These are phyloP conservation scores for Colletotrichum ledebouriae DNA, from an alignment of 2,329 filamentous ascomycete genomes.

Conservation along the genomic window DNA sequence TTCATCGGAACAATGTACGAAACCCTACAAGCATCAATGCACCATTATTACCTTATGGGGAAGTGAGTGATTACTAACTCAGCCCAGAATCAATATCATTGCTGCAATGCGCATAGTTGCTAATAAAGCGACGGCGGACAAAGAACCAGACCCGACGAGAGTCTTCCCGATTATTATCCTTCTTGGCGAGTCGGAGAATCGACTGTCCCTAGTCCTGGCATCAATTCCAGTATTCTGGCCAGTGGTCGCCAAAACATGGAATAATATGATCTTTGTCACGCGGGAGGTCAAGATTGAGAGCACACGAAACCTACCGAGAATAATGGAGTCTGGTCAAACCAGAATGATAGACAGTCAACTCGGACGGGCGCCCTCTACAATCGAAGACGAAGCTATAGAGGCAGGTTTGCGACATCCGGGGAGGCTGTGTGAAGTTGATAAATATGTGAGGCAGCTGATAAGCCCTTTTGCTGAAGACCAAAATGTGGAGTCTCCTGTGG, in stretches of 20 bases:
- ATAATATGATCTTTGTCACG: conserved; percentile 21
- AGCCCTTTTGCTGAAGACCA: conserved; percentile 20
- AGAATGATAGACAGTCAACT: neutral
- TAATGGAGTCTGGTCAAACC: neutral
- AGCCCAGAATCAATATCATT: conserved; percentile 4
- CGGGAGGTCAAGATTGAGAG: conserved; percentile 28
- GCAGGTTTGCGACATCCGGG: conserved; percentile 23
- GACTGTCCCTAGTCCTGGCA: conserved; percentile 13
- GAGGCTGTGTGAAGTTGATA: neutral
- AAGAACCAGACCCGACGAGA: conserved; percentile 8
- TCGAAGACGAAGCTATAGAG: conserved; percentile 13
- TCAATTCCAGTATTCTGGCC: conserved; percentile 36
- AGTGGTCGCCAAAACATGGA: conserved; percentile 2
- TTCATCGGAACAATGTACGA: conserved; percentile 19
- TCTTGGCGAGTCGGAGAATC: conserved; percentile 23
- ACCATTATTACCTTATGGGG: no score
- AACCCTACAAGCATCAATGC: neutral
- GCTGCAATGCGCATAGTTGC: conserved; percentile 27
- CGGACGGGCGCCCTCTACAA: neutral
- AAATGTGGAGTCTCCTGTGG: neutral
- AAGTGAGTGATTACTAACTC: neutral
- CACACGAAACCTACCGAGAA: neutral
- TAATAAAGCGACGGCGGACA: conserved; percentile 16
- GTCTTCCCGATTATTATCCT: conserved; percentile 24
- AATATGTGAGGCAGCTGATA: conserved; percentile 17